Evolutionary conservation across 306 rosid species (phyloP), one percentile per base, ranked within the genome.

Genomic region (Erythrophleum fordii): DNA sequence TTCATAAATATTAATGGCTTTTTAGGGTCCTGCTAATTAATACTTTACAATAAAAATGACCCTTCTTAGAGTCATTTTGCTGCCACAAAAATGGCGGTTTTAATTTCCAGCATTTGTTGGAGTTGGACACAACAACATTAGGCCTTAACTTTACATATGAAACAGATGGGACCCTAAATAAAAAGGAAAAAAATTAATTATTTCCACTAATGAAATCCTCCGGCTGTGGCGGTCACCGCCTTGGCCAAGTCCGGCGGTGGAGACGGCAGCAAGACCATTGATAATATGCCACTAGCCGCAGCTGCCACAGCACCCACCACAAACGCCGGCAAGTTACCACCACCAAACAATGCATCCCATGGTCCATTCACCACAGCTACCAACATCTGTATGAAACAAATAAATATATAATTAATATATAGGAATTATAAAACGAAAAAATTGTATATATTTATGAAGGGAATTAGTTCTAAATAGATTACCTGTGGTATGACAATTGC

Each of bases 241-340:
- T 90, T 86, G 56, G 74, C 75, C 85, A 77, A 58, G 35, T 93
- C 96, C 0, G 91, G 86, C 6, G 92, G 89, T 41, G 94, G 94
- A 16, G 97, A 89, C 1, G 97, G 97, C 25, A 93, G 81, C 85
- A 93, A 13, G 28, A 84, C 7, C 34, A 95, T 31, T 0, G 99
- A 91, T 10, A 92, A 74, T 5, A 86, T 48, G 22, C 94, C 91
- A 46, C 99, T 93, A 0, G 77, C 82, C 0, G 84, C 78, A 0
- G 99, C 95, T 0, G 98, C 87, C 35, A 95, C 56, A 0, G 91
- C 97, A 0, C 90, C 98, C 61, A 86, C 87, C 77, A 95, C 91
- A 25, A 95, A 95, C 0, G 98, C 98, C 0, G 99, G 97, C 78
- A 93, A 75, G 83, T 95, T 95, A 0, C 99, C 95, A 0, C 97